Conservation (phyloP, 352 stramenopile genomes). For the Globisporangium solare region DNA sequence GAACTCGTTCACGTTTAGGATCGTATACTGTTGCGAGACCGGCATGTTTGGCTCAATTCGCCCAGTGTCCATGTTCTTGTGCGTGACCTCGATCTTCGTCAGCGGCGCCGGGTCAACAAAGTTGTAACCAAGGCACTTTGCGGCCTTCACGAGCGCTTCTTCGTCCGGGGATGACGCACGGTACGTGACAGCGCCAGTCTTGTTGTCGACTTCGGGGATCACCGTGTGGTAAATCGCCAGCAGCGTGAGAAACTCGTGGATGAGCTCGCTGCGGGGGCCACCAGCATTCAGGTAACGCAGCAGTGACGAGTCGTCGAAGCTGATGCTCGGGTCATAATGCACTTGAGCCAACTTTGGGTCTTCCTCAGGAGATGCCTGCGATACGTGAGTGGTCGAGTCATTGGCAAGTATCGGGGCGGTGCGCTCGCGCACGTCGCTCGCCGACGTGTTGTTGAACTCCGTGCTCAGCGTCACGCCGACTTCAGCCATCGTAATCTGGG, state of each 20-base stretch:
- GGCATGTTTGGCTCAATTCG: conserved; percentile 4
- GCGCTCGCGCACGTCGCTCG: conserved; percentile 1
- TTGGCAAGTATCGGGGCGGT: neutral
- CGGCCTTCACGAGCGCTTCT: conserved; percentile 58
- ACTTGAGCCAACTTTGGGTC: conserved; percentile 37
- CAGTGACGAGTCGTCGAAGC: conserved; percentile 50
- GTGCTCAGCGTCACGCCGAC: conserved; percentile 1
- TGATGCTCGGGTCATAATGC: conserved; percentile 41
- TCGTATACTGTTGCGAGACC: conserved; percentile 31
- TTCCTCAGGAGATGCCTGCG: conserved; percentile 2
- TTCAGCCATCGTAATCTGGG: neutral
- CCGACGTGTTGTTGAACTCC: neutral
- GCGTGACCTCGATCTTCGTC: conserved; percentile 48
- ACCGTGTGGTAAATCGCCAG: conserved; percentile 66
- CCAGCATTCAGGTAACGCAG: conserved; percentile 30
- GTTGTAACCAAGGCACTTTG: conserved; percentile 57
- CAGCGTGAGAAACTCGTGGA: conserved; percentile 55
- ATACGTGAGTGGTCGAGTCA: neutral
- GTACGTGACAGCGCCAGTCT: conserved; percentile 36
- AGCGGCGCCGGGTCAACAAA: conserved; percentile 45
- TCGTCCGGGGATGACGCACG: conserved; percentile 61
- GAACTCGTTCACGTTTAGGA: conserved; percentile 85
- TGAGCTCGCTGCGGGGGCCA: conserved; percentile 28
- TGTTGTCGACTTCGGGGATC: conserved; percentile 61
- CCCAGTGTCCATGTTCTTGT: conserved; percentile 18